phyloP scores from a whole-genome alignment of 768 basidiomycete genomes.

The Lentinula boryana region DNA sequence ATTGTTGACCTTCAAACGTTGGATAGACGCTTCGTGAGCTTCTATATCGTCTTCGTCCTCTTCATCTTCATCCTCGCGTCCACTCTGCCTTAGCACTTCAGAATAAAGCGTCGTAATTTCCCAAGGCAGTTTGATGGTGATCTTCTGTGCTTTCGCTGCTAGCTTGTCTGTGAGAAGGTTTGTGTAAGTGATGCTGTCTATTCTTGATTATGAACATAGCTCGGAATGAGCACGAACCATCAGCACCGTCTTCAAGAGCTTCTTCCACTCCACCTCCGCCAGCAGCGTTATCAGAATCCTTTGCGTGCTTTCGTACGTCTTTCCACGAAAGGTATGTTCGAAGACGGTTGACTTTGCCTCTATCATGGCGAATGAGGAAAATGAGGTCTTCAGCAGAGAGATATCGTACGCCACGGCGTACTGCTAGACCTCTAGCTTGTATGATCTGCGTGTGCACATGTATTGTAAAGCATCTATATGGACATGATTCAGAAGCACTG shows the following conservation, averaged over 20 bases:
- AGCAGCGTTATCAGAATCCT: constrained; percentile 81
- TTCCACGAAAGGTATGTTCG: constrained; percentile 96
- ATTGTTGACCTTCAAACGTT: constrained; percentile 61
- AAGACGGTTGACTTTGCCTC: constrained; percentile 89
- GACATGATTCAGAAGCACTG: constrained; percentile 11
- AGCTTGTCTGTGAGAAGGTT: constrained; percentile 51
- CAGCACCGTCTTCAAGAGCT: constrained; percentile 75
- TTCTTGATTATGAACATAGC: background rate
- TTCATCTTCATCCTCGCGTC: constrained; percentile 87
- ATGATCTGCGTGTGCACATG: constrained; percentile 51
- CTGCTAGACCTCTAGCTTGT: constrained; percentile 82
- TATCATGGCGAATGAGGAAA: constrained; percentile 91
- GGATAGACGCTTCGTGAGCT: constrained; percentile 91
- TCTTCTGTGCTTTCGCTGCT: constrained; percentile 81
- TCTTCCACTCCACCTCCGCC: constrained; percentile 73
- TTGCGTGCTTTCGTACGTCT: constrained; percentile 92
- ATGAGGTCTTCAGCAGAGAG: constrained; percentile 93
- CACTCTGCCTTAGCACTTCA: constrained; percentile 70
- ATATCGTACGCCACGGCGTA: constrained; percentile 76
- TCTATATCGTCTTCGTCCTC: constrained; percentile 96
- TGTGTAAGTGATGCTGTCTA: background rate
- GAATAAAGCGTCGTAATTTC: constrained; percentile 90
- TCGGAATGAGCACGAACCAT: constrained; percentile 41
- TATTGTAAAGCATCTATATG: background rate
- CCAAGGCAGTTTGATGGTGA: constrained; percentile 95